Evolutionary conservation across 2,329 filamentous ascomycete species (phyloP).

Genomic region (Botrytis cinerea): DNA sequence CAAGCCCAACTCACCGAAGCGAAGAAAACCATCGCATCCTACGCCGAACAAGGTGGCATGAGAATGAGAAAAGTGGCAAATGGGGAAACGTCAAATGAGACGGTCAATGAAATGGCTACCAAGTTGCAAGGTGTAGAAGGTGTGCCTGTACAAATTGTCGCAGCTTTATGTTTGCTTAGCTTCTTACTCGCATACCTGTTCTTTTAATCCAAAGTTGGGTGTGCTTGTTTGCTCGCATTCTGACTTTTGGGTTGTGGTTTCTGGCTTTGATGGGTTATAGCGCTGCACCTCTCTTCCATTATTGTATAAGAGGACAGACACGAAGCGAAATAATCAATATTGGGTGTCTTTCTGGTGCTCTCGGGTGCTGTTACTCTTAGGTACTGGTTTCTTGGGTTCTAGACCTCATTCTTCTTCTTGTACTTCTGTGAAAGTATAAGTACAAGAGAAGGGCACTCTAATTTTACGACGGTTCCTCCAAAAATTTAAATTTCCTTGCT

Average conservation of each 20-base stretch:
- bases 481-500: not conserved
- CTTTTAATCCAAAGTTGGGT: constrained; percentile 63
- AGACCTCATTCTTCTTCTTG: constrained; percentile 5
- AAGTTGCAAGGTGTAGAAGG: constrained; percentile 58
- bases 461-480: constrained; percentile 13
- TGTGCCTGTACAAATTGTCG: constrained; percentile 83
- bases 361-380: constrained; percentile 4
- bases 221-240: constrained; percentile 6
- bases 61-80: constrained; percentile 74
- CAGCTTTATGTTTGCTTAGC: constrained; percentile 80
- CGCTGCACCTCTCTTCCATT: constrained; percentile 8
- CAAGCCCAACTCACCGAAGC: constrained; percentile 74
- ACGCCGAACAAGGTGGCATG: constrained; percentile 72
- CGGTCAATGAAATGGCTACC: constrained; percentile 54
- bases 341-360: constrained; percentile 3
- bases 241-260: constrained; percentile 11
- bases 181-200: constrained; percentile 96
- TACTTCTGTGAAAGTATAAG: not conserved
- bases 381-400: constrained; percentile 16
- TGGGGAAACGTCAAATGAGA: constrained; percentile 50
- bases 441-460: not conserved
- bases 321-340: constrained; percentile 6
- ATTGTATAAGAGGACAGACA: constrained; percentile 10
- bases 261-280: constrained; percentile 11
- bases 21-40: constrained; percentile 68